These are phyloP conservation scores for Metschnikowia lachancei DNA, from an alignment of 805 yeast species.

Conservation along the genomic window DNA sequence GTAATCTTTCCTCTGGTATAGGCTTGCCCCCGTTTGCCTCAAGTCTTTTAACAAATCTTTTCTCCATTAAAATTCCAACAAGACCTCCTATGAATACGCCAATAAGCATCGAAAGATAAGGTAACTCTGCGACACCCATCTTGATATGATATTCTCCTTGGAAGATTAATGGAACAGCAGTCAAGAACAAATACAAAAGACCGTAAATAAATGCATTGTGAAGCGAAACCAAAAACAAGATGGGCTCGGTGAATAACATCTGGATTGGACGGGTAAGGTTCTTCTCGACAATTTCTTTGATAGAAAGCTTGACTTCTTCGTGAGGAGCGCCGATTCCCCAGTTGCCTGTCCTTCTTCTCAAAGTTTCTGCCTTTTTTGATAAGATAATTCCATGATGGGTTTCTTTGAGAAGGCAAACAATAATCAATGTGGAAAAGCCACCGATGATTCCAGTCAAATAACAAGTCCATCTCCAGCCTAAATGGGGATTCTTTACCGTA, in stretches of 20 bases:
- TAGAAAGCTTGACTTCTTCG: constrained; percentile 37
- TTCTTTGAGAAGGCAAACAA: constrained; percentile 54
- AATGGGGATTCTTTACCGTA: constrained; percentile 48
- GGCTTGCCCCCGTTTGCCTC: constrained; percentile 19
- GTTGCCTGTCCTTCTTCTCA: constrained; percentile 69
- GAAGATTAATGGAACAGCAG: constrained; percentile 70
- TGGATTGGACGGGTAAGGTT: constrained; percentile 65
- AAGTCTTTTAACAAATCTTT: constrained; percentile 46
- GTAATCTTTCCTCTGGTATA: constrained; percentile 23
- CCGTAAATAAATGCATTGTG: constrained; percentile 82
- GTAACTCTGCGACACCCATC: constrained; percentile 69
- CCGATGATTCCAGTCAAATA: constrained; percentile 68
- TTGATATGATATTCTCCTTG: constrained; percentile 48
- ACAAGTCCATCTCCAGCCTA: constrained; percentile 85
- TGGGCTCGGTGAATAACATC: constrained; percentile 71
- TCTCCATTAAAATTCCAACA: constrained; percentile 54
- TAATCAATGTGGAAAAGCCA: constrained; percentile 38
- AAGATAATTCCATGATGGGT: constrained; percentile 71
- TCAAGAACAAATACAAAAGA: constrained; percentile 66
- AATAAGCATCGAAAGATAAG: constrained; percentile 71
- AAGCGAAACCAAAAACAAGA: constrained; percentile 61
- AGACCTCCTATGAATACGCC: constrained; percentile 64
- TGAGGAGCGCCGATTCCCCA: constrained; percentile 83
- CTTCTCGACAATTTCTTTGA: constrained; percentile 55
- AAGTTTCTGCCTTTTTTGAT: constrained; percentile 56